Conservation (phyloP, 306 rosid genomes). For the Senna siamea region DNA sequence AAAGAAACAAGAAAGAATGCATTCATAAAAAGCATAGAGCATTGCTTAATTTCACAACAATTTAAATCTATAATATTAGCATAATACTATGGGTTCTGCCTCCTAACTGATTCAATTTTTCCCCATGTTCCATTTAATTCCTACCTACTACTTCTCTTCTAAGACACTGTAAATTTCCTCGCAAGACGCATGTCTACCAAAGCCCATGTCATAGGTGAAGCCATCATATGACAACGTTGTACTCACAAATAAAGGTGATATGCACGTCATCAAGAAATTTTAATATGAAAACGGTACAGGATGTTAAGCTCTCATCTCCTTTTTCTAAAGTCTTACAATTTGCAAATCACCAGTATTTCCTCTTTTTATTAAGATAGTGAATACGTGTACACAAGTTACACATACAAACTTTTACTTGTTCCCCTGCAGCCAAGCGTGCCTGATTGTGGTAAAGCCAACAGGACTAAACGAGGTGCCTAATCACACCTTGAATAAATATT, state of each 20-base stretch:
- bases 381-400: neutral
- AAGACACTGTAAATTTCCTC: neutral
- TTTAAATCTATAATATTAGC: too few species aligned
- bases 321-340: neutral
- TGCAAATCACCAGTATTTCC: neutral
- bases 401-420: neutral
- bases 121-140: neutral
- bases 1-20: neutral
- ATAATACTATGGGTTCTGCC: neutral
- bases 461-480: neutral
- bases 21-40: constrained; percentile 18
- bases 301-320: neutral
- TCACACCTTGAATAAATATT: neutral
- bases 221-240: neutral
- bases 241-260: neutral
- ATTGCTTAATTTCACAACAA: neutral
- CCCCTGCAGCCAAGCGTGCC: neutral
- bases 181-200: neutral
- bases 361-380: neutral
- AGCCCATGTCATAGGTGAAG: neutral
- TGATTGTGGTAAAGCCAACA: neutral
- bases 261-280: neutral
- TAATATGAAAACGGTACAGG: neutral
- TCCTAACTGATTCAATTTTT: neutral
- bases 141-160: neutral